phyloP scores from a whole-genome alignment of 345 rosid genomes.

The Populus nigra region DNA sequence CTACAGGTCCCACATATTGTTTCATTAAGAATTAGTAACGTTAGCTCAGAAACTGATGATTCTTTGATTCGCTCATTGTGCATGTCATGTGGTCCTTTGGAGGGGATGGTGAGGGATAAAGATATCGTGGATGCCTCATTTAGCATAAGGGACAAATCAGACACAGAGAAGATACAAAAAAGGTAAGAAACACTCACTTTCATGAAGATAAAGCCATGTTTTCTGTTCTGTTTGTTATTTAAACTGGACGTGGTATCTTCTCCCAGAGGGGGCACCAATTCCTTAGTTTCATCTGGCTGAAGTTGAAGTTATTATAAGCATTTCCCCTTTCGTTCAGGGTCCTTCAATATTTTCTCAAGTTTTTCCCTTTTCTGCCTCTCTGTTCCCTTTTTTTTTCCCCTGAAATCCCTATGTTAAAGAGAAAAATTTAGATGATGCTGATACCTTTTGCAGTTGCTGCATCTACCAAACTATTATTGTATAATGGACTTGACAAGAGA shows the following conservation, averaged over 20 bases:
- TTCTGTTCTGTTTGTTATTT: not conserved
- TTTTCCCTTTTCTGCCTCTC: too few relatives aligned
- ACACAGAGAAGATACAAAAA: not conserved
- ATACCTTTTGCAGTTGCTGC: too few relatives aligned
- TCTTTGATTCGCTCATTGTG: conserved; percentile 20
- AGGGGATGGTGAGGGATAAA: conserved; percentile 22
- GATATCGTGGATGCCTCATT: conserved; percentile 17
- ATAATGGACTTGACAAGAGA: too few relatives aligned
- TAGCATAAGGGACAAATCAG: conserved; percentile 12
- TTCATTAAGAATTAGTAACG: conserved; percentile 23
- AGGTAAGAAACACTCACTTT: conserved; percentile 12
- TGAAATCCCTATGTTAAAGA: too few relatives aligned
- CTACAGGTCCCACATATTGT: conserved; percentile 3
- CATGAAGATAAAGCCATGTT: not conserved
- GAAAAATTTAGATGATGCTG: too few relatives aligned
- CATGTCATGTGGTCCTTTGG: conserved; percentile 23
- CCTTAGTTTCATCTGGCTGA: too few relatives aligned
- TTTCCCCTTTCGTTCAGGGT: too few relatives aligned
- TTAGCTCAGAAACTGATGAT: conserved; percentile 24
- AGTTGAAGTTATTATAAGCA: too few relatives aligned
- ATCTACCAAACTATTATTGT: too few relatives aligned
- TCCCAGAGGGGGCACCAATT: too few relatives aligned
- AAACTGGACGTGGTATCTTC: not conserved
- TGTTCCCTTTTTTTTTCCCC: too few relatives aligned
- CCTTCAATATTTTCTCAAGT: too few relatives aligned